Conservation (phyloP, 306 rosid genomes). For the Lotus japonicus region DNA sequence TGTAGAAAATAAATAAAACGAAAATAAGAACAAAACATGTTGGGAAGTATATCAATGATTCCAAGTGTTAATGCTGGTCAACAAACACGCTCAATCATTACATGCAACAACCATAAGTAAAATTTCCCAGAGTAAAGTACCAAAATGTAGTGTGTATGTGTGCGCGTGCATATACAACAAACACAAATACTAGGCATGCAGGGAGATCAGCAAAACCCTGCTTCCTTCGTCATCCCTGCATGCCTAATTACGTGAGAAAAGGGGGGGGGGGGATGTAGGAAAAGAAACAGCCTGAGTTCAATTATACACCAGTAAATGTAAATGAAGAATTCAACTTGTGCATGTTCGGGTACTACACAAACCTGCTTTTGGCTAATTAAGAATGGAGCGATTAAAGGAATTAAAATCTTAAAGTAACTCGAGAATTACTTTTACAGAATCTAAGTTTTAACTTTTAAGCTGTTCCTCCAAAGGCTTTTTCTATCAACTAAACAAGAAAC, state of each 20-base stretch:
- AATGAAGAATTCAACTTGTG: neutral
- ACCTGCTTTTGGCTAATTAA: neutral
- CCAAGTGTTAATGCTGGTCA: neutral
- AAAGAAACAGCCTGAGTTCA: neutral
- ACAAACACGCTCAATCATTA: conserved; percentile 6
- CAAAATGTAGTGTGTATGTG: neutral
- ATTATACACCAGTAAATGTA: neutral
- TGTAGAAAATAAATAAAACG: conserved; percentile 8
- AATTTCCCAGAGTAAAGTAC: neutral
- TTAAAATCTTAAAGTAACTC: neutral
- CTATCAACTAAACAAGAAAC: conserved; percentile 12
- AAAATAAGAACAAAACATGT: neutral
- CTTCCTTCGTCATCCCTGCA: neutral
- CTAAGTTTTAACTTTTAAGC: neutral
- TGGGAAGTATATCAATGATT: neutral
- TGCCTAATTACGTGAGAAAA: neutral
- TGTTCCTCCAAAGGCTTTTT: neutral
- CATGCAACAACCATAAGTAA: neutral
- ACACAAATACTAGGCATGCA: neutral
- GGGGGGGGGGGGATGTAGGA: neutral
- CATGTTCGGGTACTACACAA: too few relatives aligned
- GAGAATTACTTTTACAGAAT: neutral
- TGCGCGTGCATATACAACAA: neutral
- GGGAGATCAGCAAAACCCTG: neutral
- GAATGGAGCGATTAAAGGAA: neutral